Conservation (phyloP, 2,329 filamentous ascomycete species). For the Trichoderma cornu-damae region DNA sequence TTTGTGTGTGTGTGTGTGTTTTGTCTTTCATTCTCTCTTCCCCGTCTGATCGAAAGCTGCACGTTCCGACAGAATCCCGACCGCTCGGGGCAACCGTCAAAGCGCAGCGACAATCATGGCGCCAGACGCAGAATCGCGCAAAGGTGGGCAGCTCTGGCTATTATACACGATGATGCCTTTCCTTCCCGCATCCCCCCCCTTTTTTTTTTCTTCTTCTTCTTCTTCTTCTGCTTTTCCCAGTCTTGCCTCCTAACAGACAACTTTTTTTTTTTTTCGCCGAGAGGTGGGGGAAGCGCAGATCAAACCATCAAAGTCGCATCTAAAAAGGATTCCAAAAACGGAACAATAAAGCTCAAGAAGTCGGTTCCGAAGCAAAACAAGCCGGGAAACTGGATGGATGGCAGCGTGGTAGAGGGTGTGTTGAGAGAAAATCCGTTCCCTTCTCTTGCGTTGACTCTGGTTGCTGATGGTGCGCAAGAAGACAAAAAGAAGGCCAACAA, state of each 20-base stretch:
- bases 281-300: too few species aligned
- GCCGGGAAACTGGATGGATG: slow-evolving; percentile 67
- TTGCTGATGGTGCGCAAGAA: slow-evolving; percentile 32
- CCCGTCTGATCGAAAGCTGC: background rate
- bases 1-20: too few species aligned
- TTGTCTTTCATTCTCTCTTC: background rate
- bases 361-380: slow-evolving; percentile 57
- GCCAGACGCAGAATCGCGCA: slow-evolving; percentile 26
- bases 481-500: slow-evolving; percentile 54
- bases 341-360: slow-evolving; percentile 59
- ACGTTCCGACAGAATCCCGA: background rate
- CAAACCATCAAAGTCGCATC: slow-evolving; percentile 59
- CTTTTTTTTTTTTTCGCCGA: too few species aligned
- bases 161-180: background rate
- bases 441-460: background rate
- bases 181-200: too few species aligned
- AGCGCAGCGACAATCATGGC: slow-evolving; percentile 20
- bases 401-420: slow-evolving; percentile 58
- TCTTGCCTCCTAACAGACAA: too few species aligned
- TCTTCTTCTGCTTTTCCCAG: too few species aligned
- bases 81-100: background rate
- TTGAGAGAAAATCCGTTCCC: background rate
- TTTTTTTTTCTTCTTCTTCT: too few species aligned
- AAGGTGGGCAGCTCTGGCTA: slow-evolving; percentile 26
- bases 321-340: slow-evolving; percentile 49